Evolutionary conservation across 352 stramenopile genomes (phyloP).

Genomic region (Pythium pectinolyticum): DNA sequence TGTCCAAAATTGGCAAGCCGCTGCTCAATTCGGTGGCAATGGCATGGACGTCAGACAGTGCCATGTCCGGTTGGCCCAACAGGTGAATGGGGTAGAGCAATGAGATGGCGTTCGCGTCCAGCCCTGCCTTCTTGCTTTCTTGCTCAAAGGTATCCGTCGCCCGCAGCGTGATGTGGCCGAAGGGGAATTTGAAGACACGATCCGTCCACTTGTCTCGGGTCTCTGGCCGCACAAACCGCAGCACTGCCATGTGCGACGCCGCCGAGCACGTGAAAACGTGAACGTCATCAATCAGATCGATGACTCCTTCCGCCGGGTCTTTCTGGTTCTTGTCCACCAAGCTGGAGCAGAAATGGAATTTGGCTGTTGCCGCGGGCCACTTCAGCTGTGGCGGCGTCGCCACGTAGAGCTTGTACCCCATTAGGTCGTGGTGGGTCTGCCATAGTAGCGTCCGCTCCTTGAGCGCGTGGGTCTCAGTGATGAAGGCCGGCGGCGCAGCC

Average conservation of each 20-base stretch:
- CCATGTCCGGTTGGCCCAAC: slow-evolving; percentile 1
- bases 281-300: slow-evolving; percentile 8
- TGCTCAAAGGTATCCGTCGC: slow-evolving; percentile 8
- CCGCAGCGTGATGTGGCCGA: slow-evolving; percentile 1
- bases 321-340: slow-evolving; percentile 9
- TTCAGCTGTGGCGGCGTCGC: background rate
- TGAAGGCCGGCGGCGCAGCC: background rate
- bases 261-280: slow-evolving; percentile 1
- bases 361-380: slow-evolving; percentile 2
- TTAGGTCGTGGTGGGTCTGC: slow-evolving; percentile 1
- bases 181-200: background rate
- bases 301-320: background rate
- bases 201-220: slow-evolving; percentile 14
- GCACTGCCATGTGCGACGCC: slow-evolving; percentile 1
- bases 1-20: slow-evolving; percentile 10
- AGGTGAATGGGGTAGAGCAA: slow-evolving; percentile 6
- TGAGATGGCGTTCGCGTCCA: background rate
- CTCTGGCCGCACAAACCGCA: slow-evolving; percentile 14
- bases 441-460: background rate
- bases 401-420: slow-evolving; percentile 9
- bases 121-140: background rate
- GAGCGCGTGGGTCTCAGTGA: slow-evolving; percentile 15
- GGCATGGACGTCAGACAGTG: background rate
- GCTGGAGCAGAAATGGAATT: slow-evolving; percentile 11
- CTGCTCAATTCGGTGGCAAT: background rate